Conservation (phyloP, 768 basidiomycete species). For the Kwoniella pini region DNA sequence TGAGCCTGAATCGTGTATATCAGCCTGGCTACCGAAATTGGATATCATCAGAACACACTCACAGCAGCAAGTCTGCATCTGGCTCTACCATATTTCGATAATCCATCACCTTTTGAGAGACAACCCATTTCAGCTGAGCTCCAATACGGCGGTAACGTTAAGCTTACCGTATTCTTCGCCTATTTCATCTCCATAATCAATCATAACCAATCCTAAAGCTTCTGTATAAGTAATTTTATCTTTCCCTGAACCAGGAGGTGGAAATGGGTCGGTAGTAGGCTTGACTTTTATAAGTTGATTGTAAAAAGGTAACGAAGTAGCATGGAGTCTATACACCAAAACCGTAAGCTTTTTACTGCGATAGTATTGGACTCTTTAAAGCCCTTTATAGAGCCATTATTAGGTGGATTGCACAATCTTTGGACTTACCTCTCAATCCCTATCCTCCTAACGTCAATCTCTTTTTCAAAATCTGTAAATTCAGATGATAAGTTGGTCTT, state of each 20-base stretch:
- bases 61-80: constrained; percentile 81
- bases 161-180: constrained; percentile 65
- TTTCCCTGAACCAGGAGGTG: constrained; percentile 59
- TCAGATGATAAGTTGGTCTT: constrained; percentile 77
- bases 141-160: not conserved
- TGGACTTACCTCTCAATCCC: constrained; percentile 70
- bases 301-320: constrained; percentile 72
- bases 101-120: constrained; percentile 62
- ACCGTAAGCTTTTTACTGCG: too few relatives aligned
- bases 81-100: constrained; percentile 75
- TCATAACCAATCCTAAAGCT: constrained; percentile 81
- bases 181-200: constrained; percentile 78
- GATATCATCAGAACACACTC: constrained; percentile 12
- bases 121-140: not conserved
- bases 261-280: constrained; percentile 59
- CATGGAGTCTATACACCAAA: constrained; percentile 62
- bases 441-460: constrained; percentile 75
- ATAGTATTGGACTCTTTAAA: too few relatives aligned
- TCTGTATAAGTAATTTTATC: constrained; percentile 78
- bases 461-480: constrained; percentile 75
- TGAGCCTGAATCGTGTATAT: constrained; percentile 57
- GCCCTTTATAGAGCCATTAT: too few relatives aligned
- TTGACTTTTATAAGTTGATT: constrained; percentile 74
- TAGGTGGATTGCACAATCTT: too few relatives aligned
- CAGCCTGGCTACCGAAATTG: not conserved